Conservation (phyloP, 768 basidiomycete genomes). For the Ephemerocybe angulata region DNA sequence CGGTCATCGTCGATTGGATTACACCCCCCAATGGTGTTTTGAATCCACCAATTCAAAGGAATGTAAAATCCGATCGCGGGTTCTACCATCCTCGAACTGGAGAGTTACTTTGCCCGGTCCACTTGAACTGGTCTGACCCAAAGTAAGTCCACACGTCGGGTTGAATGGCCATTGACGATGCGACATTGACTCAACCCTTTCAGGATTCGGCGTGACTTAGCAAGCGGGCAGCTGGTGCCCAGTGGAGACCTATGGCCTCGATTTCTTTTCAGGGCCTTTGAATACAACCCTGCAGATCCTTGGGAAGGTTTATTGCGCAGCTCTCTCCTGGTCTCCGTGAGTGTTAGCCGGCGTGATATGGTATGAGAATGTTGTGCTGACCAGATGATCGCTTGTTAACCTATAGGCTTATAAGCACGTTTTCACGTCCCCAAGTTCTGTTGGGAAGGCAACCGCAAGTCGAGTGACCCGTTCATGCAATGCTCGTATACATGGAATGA, state of each 20-base stretch:
- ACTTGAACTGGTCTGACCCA: background rate
- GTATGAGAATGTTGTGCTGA: background rate
- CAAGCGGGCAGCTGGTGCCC: background rate
- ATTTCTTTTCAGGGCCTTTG: too few relatives aligned
- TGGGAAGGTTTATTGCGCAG: conserved; percentile 1
- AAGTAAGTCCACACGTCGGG: background rate
- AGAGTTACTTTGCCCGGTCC: background rate
- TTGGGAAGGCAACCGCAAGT: background rate
- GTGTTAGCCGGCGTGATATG: background rate
- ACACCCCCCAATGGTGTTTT: conserved; percentile 10
- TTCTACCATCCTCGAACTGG: conserved; percentile 9
- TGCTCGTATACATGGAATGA: conserved; percentile 5
- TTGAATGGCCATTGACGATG: background rate
- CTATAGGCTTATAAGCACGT: conserved; percentile 5
- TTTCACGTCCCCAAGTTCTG: conserved; percentile 7
- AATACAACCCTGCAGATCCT: background rate
- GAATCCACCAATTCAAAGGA: conserved; percentile 9
- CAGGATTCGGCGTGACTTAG: background rate
- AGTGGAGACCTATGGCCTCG: too few relatives aligned
- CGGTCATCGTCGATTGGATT: conserved; percentile 15
- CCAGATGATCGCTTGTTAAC: background rate
- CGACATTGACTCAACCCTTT: background rate
- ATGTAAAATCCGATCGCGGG: conserved; percentile 13
- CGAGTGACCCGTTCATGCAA: background rate
- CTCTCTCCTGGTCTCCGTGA: background rate